A percentile compares a stretch with the other conserved stretches of the same genome.
Conservation (phyloP, 2,329 filamentous ascomycete genomes). For the Penicillium paneum region DNA sequence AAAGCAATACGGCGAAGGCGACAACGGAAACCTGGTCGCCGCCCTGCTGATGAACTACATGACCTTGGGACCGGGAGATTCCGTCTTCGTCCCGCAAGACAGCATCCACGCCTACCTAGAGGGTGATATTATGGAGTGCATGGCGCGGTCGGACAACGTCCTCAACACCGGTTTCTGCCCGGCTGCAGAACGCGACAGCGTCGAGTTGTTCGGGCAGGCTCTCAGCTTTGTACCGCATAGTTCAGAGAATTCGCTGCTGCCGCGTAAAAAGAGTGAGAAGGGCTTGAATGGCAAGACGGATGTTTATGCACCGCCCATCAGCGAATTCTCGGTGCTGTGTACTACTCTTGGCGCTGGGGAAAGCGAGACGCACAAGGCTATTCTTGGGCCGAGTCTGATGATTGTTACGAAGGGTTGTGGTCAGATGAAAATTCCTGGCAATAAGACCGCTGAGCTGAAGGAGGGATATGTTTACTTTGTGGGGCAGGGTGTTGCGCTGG, state of each 20-base stretch:
- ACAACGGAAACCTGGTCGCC: slow-evolving; percentile 67
- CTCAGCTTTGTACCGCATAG: slow-evolving; percentile 64
- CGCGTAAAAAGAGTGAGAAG: slow-evolving; percentile 48
- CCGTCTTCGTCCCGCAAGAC: slow-evolving; percentile 68
- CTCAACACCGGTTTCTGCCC: slow-evolving; percentile 74
- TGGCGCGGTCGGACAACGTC: slow-evolving; percentile 73
- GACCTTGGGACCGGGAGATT: slow-evolving; percentile 61
- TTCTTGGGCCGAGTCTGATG: slow-evolving; percentile 62
- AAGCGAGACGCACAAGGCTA: slow-evolving; percentile 54
- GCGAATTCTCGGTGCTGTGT: slow-evolving; percentile 68
- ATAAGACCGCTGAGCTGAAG: slow-evolving; percentile 52
- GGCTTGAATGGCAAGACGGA: slow-evolving; percentile 60
- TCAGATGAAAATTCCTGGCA: slow-evolving; percentile 52
- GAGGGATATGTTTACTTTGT: slow-evolving; percentile 67
- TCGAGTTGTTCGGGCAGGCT: slow-evolving; percentile 61
- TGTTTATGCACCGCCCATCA: slow-evolving; percentile 64
- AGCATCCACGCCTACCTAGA: slow-evolving; percentile 71
- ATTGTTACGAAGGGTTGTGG: slow-evolving; percentile 61
- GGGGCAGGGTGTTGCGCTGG: slow-evolving; percentile 54
- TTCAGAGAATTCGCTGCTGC: slow-evolving; percentile 55
- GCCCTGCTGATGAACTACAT: slow-evolving; percentile 73
- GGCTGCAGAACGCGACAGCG: slow-evolving; percentile 59
- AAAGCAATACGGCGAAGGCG: slow-evolving; percentile 60
- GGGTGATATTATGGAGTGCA: slow-evolving; percentile 74
- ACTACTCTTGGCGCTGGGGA: slow-evolving; percentile 57